Percentiles rank a stretch among this genome's conserved stretches.
Evolutionary conservation across 2,329 filamentous ascomycete species (phyloP).

Genomic region (Xylariaceae sp.): DNA sequence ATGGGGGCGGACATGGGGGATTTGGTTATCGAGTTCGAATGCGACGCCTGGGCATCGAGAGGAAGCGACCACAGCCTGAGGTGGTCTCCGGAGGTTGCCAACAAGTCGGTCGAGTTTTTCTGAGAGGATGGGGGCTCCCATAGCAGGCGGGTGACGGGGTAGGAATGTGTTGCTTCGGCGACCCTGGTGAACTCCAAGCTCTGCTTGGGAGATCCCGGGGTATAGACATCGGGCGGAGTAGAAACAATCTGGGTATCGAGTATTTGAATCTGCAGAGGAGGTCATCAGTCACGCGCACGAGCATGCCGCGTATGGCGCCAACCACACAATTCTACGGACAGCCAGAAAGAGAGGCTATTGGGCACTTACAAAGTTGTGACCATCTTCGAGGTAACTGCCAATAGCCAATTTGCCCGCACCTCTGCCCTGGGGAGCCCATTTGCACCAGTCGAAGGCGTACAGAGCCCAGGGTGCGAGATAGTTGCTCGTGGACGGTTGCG

Average conservation of each 20-base stretch:
- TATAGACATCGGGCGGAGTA: constrained; percentile 60
- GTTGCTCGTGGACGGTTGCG: constrained; percentile 72
- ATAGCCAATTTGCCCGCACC: constrained; percentile 88
- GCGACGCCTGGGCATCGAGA: constrained; percentile 48
- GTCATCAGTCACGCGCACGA: constrained; percentile 4
- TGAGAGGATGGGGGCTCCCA: constrained; percentile 95
- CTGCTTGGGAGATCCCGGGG: constrained; percentile 63
- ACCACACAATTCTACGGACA: constrained; percentile 1
- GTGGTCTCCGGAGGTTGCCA: constrained; percentile 93
- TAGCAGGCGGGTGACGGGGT: constrained; percentile 87
- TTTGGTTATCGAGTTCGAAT: constrained; percentile 62
- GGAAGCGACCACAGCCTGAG: constrained; percentile 90
- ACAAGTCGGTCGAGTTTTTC: constrained; percentile 89
- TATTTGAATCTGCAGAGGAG: constrained; percentile 74
- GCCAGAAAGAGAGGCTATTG: neutral
- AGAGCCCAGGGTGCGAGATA: constrained; percentile 92
- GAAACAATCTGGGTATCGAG: constrained; percentile 75
- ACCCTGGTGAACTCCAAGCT: constrained; percentile 86
- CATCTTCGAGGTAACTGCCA: constrained; percentile 94
- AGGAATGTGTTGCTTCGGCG: constrained; percentile 94
- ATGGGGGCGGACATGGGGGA: constrained; percentile 50
- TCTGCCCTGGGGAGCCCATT: constrained; percentile 78
- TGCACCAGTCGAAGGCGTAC: constrained; percentile 98
- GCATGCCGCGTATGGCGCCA: neutral
- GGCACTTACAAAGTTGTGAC: constrained; percentile 88